A percentile compares a stretch with the other conserved stretches of the same genome.
Evolutionary conservation across 495 filamentous ascomycete species (phyloP).

Genomic region (Lophiostoma macrostomum): DNA sequence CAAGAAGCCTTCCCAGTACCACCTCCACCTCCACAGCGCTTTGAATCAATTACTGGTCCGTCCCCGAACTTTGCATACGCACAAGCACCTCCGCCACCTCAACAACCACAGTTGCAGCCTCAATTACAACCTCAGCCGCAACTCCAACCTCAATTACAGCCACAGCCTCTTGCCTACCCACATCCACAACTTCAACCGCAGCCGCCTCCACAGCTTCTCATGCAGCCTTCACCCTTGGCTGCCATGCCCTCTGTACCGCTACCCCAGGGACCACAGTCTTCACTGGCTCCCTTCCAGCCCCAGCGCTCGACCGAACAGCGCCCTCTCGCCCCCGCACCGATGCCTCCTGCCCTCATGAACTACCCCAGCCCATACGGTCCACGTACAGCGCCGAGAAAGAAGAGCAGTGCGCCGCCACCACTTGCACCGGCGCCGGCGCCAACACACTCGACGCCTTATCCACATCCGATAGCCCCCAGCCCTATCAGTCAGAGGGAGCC

Average conservation of each 20-base stretch:
- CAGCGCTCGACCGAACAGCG: too few relatives aligned
- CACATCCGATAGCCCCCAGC: too few relatives aligned
- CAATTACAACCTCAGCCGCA: not conserved
- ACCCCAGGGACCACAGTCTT: too few relatives aligned
- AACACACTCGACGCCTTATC: conserved; percentile 28
- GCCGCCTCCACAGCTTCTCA: too few relatives aligned
- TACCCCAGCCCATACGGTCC: conserved; percentile 27
- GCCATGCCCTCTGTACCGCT: conserved; percentile 12
- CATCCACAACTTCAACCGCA: not conserved
- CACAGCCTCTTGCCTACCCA: not conserved
- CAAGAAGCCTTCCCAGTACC: too few relatives aligned
- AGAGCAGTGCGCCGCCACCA: conserved; percentile 12
- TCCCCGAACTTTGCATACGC: too few relatives aligned
- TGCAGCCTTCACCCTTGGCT: conserved; percentile 6
- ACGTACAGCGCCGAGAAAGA: conserved; percentile 9
- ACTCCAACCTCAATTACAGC: conserved; percentile 1
- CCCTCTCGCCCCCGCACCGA: conserved; percentile 18
- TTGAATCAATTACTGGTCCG: too few relatives aligned
- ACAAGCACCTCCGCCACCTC: not conserved
- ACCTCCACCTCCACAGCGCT: too few relatives aligned
- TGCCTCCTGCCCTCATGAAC: not conserved
- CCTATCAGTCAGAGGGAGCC: not conserved
- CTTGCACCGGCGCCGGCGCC: conserved; percentile 15
- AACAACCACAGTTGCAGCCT: not conserved
- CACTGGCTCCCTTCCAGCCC: too few relatives aligned